Percentiles rank a stretch among this genome's conserved stretches.
Conservation (phyloP, 805 yeast species). For the Metschnikowia lunata region DNA sequence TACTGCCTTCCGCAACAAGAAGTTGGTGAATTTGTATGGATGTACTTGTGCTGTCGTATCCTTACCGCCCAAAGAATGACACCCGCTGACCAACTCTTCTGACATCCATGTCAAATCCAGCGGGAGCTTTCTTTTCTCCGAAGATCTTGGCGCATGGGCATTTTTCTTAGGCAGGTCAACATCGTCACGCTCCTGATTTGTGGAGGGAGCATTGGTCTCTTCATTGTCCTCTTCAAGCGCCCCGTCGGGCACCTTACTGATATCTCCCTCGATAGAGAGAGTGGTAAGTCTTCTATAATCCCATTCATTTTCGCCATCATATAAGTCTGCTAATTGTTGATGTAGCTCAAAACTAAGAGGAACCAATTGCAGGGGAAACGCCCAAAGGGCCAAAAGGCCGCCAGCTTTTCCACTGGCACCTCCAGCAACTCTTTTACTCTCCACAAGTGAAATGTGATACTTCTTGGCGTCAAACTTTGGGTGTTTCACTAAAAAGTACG, state of each 20-base stretch:
- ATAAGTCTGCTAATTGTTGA: constrained; percentile 72
- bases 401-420: constrained; percentile 99
- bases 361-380: constrained; percentile 92
- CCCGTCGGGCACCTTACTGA: constrained; percentile 30
- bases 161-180: constrained; percentile 30
- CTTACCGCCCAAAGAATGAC: constrained; percentile 77
- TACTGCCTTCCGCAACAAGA: constrained; percentile 71
- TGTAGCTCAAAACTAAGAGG: constrained; percentile 84
- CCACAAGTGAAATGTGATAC: constrained; percentile 80
- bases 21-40: constrained; percentile 90
- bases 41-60: constrained; percentile 96
- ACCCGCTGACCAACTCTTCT: constrained; percentile 56
- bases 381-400: constrained; percentile 91
- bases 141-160: constrained; percentile 1
- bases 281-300: constrained; percentile 89
- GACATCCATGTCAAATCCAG: constrained; percentile 73
- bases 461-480: constrained; percentile 69
- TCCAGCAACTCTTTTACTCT: constrained; percentile 89
- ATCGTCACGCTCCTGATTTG: neutral
- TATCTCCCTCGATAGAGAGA: constrained; percentile 80
- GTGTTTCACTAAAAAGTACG: constrained; percentile 81
- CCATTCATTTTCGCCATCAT: constrained; percentile 85
- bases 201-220: neutral
- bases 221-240: constrained; percentile 17
- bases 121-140: constrained; percentile 39